Evolutionary conservation across 2,329 filamentous ascomycete species (phyloP), one percentile per base, ranked within the genome.

Genomic region (Hymenoscyphus infarciens): DNA sequence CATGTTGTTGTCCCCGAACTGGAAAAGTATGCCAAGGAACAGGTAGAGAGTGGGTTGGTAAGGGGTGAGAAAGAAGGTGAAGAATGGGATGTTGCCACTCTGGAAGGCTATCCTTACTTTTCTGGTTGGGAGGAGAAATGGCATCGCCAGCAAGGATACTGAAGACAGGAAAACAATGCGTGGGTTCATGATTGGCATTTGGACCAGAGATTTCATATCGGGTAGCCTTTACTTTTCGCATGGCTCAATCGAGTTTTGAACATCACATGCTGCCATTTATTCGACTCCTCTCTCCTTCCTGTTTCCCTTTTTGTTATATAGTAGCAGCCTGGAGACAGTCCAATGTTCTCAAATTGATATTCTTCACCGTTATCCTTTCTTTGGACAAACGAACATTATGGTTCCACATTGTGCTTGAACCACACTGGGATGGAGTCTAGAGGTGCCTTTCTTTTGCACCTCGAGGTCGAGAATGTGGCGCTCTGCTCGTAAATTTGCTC

Each of bases 61-160:
- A 79, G 82, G 59, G 76, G 66, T 13, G 67, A 69, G 38, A 61
- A 65, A 25, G 63, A 63, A 16, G 66, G 56, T 1, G 65, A 68
- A 52, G 59, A 65, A 52, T 74, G 72, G 90, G 80, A 87, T 69
- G 82, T 83, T 2, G 77, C 79, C 59, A 96, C 91, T 0, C 74
- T 96, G 63, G 84, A 87, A 11, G 89, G 95, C 67, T 87, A 83
- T 68, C 91, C 91, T 1, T 94, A 85, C 75, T 96, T 88, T 74
- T 84, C 83, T 0, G 87, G 87, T 0, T 96, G 91, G 91, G 81
- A 88, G 76, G 83, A 84, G 73, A 91, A 89, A 74, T 93, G 90
- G 90, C 81, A 82, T 73, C 74, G 77, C 2, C 78, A 84, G 73
- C 87, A 90, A 71, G 86, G 86, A 0, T 89, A 84, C 70, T 73